phyloP scores from a whole-genome alignment of 805 yeast species.

The Suhomyces sp. region DNA sequence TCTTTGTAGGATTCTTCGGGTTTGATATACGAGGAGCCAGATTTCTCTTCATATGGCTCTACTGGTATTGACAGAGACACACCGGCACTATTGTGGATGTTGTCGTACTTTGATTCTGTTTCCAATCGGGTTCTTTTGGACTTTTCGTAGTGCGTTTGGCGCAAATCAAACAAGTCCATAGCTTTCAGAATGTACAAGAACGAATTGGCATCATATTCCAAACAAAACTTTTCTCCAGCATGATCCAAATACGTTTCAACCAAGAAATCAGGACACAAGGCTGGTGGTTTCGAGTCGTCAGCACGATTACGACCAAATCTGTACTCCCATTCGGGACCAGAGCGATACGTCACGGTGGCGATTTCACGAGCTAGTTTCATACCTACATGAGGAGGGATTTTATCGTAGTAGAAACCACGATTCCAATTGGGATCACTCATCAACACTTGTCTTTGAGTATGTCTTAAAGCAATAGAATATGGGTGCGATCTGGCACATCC shows the following conservation, averaged over 20 bases:
- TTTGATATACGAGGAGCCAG: slow-evolving; percentile 43
- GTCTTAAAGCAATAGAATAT: slow-evolving; percentile 88
- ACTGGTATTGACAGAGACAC: slow-evolving; percentile 37
- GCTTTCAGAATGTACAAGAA: slow-evolving; percentile 85
- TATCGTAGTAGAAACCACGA: slow-evolving; percentile 79
- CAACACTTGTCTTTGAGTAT: slow-evolving; percentile 86
- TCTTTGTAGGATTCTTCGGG: slow-evolving; percentile 60
- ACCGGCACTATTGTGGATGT: not conserved
- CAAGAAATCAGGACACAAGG: slow-evolving; percentile 87
- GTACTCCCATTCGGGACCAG: slow-evolving; percentile 97
- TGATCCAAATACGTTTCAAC: slow-evolving; percentile 93
- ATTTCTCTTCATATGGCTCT: slow-evolving; percentile 54
- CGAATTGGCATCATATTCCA: slow-evolving; percentile 89
- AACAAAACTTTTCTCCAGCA: slow-evolving; percentile 90
- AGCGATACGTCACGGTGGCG: slow-evolving; percentile 89
- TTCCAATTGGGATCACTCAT: slow-evolving; percentile 97
- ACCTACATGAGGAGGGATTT: slow-evolving; percentile 86
- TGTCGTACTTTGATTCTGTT: slow-evolving; percentile 22
- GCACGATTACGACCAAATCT: slow-evolving; percentile 87
- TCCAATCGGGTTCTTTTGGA: slow-evolving; percentile 42
- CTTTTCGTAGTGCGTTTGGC: slow-evolving; percentile 43
- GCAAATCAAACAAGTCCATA: slow-evolving; percentile 89
- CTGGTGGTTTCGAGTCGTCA: slow-evolving; percentile 74
- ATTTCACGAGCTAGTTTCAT: slow-evolving; percentile 93
- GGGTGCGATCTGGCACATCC: slow-evolving; percentile 96